phyloP scores from a whole-genome alignment of 352 stramenopile species.

The Pythium periplocum region DNA sequence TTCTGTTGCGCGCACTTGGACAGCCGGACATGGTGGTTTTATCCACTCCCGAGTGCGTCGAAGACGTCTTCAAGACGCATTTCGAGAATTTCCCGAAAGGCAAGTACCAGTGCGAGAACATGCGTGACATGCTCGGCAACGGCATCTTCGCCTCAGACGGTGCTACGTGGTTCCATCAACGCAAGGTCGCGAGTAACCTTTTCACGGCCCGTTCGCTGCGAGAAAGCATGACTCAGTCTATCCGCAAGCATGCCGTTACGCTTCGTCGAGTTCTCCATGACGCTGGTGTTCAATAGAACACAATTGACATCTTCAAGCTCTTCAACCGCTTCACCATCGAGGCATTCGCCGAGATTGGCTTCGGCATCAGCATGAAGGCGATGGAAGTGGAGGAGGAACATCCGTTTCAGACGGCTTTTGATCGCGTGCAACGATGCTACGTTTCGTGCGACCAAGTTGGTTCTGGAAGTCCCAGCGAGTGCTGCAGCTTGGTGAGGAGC shows the following conservation, averaged over 20 bases:
- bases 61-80: conserved; percentile 48
- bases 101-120: conserved; percentile 18
- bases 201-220: conserved; percentile 38
- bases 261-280: conserved; percentile 17
- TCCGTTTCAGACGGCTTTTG: conserved; percentile 49
- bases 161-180: conserved; percentile 43
- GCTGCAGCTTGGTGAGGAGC: conserved; percentile 30
- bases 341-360: conserved; percentile 49
- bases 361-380: conserved; percentile 43
- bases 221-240: conserved; percentile 39
- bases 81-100: conserved; percentile 75
- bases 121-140: conserved; percentile 47
- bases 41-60: conserved; percentile 18
- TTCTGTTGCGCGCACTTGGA: conserved; percentile 7
- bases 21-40: conserved; percentile 11
- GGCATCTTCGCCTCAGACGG: conserved; percentile 71
- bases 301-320: conserved; percentile 38
- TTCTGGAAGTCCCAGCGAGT: conserved; percentile 41
- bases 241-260: conserved; percentile 23
- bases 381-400: conserved; percentile 35
- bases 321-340: conserved; percentile 49
- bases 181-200: conserved; percentile 43
- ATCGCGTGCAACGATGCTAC: conserved; percentile 25
- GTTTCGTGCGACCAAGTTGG: conserved; percentile 28
- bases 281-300: conserved; percentile 4